Conservation (phyloP, 805 yeast species). For the Kuraishia piskuri region DNA sequence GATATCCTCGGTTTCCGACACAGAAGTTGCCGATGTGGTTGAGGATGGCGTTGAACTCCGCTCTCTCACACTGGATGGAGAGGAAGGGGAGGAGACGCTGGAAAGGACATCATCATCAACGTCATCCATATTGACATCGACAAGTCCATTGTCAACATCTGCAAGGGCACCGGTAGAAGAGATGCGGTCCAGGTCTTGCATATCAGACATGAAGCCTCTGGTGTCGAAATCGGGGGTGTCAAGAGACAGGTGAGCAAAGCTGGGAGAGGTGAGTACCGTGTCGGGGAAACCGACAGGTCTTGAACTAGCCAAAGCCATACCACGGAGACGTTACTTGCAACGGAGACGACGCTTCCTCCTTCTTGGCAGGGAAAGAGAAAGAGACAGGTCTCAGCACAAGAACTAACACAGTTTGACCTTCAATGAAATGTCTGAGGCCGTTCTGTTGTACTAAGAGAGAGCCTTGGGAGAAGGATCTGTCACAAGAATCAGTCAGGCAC, state of each 20-base stretch:
- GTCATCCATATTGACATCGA: constrained; percentile 7
- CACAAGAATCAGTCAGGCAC: constrained; percentile 1
- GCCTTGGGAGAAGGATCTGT: neutral
- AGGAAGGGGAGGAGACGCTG: neutral
- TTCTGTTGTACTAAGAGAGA: neutral
- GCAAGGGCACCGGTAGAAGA: constrained; percentile 7
- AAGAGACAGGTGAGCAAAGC: neutral
- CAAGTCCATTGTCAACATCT: constrained; percentile 4
- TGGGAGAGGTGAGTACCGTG: neutral
- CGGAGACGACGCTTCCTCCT: neutral
- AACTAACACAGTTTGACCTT: neutral
- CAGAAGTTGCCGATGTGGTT: constrained; percentile 18
- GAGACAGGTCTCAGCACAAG: neutral
- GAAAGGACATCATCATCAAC: neutral
- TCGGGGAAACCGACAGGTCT: neutral
- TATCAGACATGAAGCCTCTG: neutral
- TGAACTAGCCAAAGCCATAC: neutral
- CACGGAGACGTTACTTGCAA: neutral
- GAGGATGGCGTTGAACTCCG: constrained; percentile 33
- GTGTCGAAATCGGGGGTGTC: neutral
- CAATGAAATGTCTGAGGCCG: neutral
- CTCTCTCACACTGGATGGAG: constrained; percentile 20
- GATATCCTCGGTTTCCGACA: constrained; percentile 9
- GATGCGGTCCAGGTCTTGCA: constrained; percentile 1
- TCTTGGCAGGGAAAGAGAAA: too few species aligned